Evolutionary conservation across 495 filamentous ascomycete genomes (phyloP), one percentile per base, ranked within the genome.

Genomic region (Cercophora samala): DNA sequence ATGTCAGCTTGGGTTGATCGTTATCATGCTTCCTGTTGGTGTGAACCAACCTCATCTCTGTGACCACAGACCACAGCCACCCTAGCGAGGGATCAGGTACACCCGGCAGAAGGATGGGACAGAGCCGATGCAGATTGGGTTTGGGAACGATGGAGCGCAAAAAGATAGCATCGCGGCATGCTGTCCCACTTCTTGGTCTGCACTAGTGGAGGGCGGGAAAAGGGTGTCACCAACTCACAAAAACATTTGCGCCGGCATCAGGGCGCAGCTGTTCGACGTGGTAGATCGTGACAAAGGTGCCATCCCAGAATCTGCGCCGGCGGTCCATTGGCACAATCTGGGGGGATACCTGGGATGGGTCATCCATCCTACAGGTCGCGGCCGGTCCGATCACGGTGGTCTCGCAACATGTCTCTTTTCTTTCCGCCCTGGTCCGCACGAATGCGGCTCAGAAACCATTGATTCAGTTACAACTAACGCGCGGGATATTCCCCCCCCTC

Each of bases 321-420:
- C 37, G 37, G 37, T 3, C 15, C 37, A 46, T 46, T 46, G 37
- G 13, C 37, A 46, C 37, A 46, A 46, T 46, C 37, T 13, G 37
- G 37, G 15, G 37, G 11, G 26, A 8, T 29, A 29, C 26, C 26
- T 29, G 26, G 8, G 37, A 46, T 46, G 11, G 37, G 11, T 46
- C 26, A 29, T 29, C 15, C 37, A 46, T 46, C 37, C 6, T 46
- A 46, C 37, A 46, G 37, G 6, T 46, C 37, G 5, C 23, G 64
- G 60, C 60, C 60, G n/a, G 60, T 68, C 66, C 69, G 66, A 71
- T 66, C 26, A 22, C 69, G 66, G 66, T 64, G 66, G 62, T 65
- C 37, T 65, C 54, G 53, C 54, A 21, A 11, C 37, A 29, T 71
- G 66, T 65, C 63, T 68, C 63, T 63, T 46, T 51, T 29, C 8